Evolutionary conservation across 1,284 basidiomycete species (phyloP).

Genomic region (Moesziomyces aphidis): DNA sequence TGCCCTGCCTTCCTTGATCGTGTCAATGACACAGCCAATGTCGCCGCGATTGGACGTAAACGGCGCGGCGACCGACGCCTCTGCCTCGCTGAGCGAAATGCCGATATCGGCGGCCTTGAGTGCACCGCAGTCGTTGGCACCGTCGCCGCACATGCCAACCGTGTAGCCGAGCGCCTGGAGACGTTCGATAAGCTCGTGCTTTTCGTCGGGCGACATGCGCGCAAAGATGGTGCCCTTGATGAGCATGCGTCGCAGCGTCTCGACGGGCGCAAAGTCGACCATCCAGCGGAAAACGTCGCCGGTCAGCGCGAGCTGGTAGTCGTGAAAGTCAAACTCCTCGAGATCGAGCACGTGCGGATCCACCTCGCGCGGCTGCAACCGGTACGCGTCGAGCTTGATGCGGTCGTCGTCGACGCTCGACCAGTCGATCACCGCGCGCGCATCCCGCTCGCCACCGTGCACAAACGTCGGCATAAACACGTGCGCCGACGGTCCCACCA

Average conservation of each 20-base stretch:
- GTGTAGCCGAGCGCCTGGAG: constrained; percentile 93
- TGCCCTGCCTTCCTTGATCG: constrained; percentile 88
- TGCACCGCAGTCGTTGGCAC: constrained; percentile 98
- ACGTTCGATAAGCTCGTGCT: constrained; percentile 96
- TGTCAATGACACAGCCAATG: constrained; percentile 94
- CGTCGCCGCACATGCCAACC: constrained; percentile 98
- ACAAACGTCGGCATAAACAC: constrained; percentile 90
- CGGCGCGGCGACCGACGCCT: constrained; percentile 98
- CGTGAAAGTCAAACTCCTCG: constrained; percentile 72
- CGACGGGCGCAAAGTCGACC: constrained; percentile 91
- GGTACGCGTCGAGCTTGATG: constrained; percentile 87
- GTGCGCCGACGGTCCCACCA: constrained; percentile 88
- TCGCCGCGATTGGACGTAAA: constrained; percentile 95
- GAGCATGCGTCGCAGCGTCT: constrained; percentile 77
- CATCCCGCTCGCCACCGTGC: constrained; percentile 74
- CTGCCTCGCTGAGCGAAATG: constrained; percentile 94
- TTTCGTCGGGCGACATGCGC: constrained; percentile 99
- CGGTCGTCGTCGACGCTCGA: constrained; percentile 87
- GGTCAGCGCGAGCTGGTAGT: constrained; percentile 91
- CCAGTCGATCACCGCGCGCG: constrained; percentile 85
- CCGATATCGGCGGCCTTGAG: constrained; percentile 99
- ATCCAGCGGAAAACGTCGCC: constrained; percentile 99
- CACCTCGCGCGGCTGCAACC: constrained; percentile 73
- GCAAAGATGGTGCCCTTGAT: constrained; percentile 97
- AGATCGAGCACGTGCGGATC: constrained; percentile 62